Evolutionary conservation across 352 stramenopile genomes (phyloP).

Genomic region (Globisporangium cederbergense): DNA sequence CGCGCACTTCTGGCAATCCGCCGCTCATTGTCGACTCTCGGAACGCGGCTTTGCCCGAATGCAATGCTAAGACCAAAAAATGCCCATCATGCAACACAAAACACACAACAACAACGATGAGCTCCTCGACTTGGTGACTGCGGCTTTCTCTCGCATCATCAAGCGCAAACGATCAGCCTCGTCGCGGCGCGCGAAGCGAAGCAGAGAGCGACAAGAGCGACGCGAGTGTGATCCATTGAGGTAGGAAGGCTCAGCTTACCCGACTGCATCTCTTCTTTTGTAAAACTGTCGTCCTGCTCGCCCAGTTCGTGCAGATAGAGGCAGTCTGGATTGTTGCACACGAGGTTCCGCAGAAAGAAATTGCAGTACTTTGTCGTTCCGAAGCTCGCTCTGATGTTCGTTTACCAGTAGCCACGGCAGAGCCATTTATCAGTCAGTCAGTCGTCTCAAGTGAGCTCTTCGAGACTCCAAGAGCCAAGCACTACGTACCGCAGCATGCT

Average conservation of each 20-base stretch:
- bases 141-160: background rate
- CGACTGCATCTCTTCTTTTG: constrained; percentile 92
- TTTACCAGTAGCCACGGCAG: background rate
- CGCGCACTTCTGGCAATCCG: constrained; percentile 41
- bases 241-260: constrained; percentile 24
- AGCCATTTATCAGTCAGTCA: background rate
- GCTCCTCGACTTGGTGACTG: background rate
- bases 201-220: background rate
- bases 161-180: too few species aligned
- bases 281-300: constrained; percentile 92
- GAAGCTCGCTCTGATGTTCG: constrained; percentile 76
- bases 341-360: constrained; percentile 88
- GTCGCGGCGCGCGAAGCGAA: background rate
- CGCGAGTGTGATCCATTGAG: background rate
- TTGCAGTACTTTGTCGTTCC: constrained; percentile 97
- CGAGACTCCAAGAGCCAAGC: background rate
- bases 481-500: constrained; percentile 58
- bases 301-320: constrained; percentile 93
- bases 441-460: background rate
- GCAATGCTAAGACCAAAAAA: constrained; percentile 33
- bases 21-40: constrained; percentile 49
- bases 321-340: constrained; percentile 93
- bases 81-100: constrained; percentile 1
- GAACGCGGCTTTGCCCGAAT: constrained; percentile 75
- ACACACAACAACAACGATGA: constrained; percentile 11